A percentile compares a stretch with the other conserved stretches of the same genome.
Conservation (phyloP, 208 protist species). For the Crithidia expoeki region DNA sequence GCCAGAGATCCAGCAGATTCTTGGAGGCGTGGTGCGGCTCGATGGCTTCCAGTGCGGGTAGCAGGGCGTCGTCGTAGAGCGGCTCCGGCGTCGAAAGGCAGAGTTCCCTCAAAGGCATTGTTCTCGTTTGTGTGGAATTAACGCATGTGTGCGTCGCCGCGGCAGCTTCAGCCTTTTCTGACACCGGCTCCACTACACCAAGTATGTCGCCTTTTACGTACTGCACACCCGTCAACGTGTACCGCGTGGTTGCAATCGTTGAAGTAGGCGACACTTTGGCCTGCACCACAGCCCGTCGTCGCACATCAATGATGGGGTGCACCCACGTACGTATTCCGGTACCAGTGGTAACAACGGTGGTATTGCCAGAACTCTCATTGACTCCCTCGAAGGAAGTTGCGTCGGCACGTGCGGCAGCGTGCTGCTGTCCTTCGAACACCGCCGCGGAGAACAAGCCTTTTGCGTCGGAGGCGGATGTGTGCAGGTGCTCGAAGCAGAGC, state of each 20-base stretch:
- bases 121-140: not conserved
- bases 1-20: constrained; percentile 38
- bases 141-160: not conserved
- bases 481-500: constrained; percentile 14
- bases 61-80: constrained; percentile 37
- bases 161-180: not conserved
- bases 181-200: constrained; percentile 11
- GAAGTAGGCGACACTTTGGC: not conserved
- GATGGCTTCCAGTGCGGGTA: constrained; percentile 45
- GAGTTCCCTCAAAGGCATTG: constrained; percentile 27
- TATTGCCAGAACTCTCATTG: not conserved
- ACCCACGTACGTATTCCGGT: constrained; percentile 23
- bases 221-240: constrained; percentile 14
- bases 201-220: constrained; percentile 23
- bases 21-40: constrained; percentile 40
- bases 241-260: not conserved
- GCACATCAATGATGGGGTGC: constrained; percentile 48
- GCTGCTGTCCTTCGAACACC: constrained; percentile 49
- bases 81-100: constrained; percentile 25
- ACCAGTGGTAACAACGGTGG: not conserved
- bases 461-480: constrained; percentile 5
- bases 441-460: constrained; percentile 37
- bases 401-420: constrained; percentile 1
- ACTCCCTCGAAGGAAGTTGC: not conserved
- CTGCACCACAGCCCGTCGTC: constrained; percentile 23